Base-by-base conservation (phyloP, 2,329 filamentous ascomycete genomes). In the Clonostachys rhizophaga region DNA sequence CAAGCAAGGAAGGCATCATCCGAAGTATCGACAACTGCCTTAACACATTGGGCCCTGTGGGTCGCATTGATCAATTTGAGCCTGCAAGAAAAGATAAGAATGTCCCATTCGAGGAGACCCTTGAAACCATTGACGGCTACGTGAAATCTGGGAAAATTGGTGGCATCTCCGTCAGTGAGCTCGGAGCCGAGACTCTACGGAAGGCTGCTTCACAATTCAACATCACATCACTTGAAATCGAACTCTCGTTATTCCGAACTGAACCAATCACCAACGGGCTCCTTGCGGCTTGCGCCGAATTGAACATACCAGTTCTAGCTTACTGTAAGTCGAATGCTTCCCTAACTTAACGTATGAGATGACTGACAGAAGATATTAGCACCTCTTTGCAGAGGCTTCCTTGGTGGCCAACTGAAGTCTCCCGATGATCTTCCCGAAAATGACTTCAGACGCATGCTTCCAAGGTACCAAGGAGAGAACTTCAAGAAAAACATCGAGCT, bases 401-500 rank as follows among this genome's bases (percentile, higher is more conserved):
- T 47, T 14, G 34, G 40, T n/a, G 45, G 45, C 1, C 40, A 43
- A 35, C 24, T 43, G 18, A 18, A 39, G 11, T 30, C 17, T 17
- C 14, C 36, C 1, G 34, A 36, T 7, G 47, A 49, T 18, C 16
- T 49, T 24, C 18, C 46, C 9, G 40, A 42, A 30, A 39, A n/a
- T 16, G 40, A 49, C 37, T 40, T 37, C 12, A 17, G 45, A 58
- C 16, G 43, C 52, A 6, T 36, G n/a, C 1, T 55, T 72, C 18
- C 84, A 84, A 74, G 83, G 18, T 89, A 88, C 66, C 74, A 79
- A 51, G 69, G 73, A 2, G 83, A 76, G 12, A 79, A 78, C 50
- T 86, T 89, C 54, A 68, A 76, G 36, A 73, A 76, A 58, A 90
- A 89, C 62, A 56, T 88, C 9, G 64, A 81, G 58, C 72, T 90